Conservation (phyloP, 208 protist species). For the Acanthamoeba castellanii region DNA sequence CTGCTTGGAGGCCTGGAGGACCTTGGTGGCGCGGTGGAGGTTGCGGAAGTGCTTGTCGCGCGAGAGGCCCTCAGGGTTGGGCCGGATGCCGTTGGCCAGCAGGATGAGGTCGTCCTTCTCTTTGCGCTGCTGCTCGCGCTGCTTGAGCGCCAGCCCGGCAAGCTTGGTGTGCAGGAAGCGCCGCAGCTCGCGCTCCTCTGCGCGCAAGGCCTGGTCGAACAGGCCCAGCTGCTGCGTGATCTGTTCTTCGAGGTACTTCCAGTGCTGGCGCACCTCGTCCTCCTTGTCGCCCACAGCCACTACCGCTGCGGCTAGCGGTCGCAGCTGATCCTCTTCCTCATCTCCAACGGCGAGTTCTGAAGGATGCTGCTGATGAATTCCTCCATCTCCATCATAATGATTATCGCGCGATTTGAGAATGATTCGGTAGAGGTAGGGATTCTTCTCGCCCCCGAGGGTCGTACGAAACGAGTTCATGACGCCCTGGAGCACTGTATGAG, state of each 20-base stretch:
- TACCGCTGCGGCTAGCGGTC: neutral
- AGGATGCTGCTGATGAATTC: neutral
- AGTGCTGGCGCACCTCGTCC: conserved; percentile 15
- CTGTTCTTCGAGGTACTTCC: conserved; percentile 9
- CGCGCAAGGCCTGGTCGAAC: neutral
- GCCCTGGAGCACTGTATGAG: conserved; percentile 17
- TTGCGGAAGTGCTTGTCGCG: conserved; percentile 25
- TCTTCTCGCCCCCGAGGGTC: conserved; percentile 58
- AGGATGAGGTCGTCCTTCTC: conserved; percentile 40
- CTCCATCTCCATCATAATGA: neutral
- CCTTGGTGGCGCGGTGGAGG: conserved; percentile 32
- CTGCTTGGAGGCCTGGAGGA: conserved; percentile 48
- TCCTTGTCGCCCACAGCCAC: neutral
- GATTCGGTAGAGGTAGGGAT: conserved; percentile 58
- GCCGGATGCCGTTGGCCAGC: neutral
- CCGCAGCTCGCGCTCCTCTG: conserved; percentile 39
- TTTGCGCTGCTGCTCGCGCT: conserved; percentile 46
- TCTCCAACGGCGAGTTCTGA: neutral
- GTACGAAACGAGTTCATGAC: conserved; percentile 44
- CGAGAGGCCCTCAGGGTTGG: neutral
- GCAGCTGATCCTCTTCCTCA: neutral
- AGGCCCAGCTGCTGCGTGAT: neutral
- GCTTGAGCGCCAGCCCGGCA: neutral
- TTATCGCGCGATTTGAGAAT: conserved; percentile 22
- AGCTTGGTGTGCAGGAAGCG: conserved; percentile 47